A percentile compares a stretch with the other conserved stretches of the same genome.
These are phyloP conservation scores for Paracamarosporium sp. DNA, from an alignment of 2,329 filamentous ascomycete genomes.

Conservation along the genomic window DNA sequence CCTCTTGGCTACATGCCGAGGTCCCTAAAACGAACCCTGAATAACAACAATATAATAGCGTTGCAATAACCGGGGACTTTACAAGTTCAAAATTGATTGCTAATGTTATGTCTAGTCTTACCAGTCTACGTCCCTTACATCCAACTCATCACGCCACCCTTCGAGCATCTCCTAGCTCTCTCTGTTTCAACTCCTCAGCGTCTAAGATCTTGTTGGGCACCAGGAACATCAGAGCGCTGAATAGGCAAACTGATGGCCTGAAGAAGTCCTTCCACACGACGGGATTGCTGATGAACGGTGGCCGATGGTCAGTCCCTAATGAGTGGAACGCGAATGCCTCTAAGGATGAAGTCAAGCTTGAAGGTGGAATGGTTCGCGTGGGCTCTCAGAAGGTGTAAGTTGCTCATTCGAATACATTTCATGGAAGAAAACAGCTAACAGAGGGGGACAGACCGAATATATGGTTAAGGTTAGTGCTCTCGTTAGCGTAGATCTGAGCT, in stretches of 20 bases:
- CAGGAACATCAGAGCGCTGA: not conserved
- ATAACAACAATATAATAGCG: no score
- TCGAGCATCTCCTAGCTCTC: not conserved
- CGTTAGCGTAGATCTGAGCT: not conserved
- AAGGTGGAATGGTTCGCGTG: constrained; percentile 7
- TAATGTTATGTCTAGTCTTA: not conserved
- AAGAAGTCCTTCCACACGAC: not conserved
- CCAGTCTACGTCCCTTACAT: not conserved
- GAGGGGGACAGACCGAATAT: constrained; percentile 44
- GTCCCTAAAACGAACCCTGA: no score
- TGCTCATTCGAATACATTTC: not conserved
- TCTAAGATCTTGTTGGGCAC: not conserved
- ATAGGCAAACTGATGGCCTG: not conserved
- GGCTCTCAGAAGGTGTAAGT: constrained; percentile 9
- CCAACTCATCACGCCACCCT: not conserved
- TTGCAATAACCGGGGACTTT: not conserved
- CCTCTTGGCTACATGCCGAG: no score
- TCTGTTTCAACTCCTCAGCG: not conserved
- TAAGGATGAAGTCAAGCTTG: not conserved
- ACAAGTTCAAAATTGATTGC: not conserved
- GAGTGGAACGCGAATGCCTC: not conserved
- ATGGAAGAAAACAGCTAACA: not conserved
- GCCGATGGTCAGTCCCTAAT: not conserved
- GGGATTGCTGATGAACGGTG: not conserved
- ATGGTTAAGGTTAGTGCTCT: constrained; percentile 36